These are phyloP conservation scores for Trichoderma sp. DNA, from an alignment of 2,329 filamentous ascomycete genomes.

Conservation along the genomic window DNA sequence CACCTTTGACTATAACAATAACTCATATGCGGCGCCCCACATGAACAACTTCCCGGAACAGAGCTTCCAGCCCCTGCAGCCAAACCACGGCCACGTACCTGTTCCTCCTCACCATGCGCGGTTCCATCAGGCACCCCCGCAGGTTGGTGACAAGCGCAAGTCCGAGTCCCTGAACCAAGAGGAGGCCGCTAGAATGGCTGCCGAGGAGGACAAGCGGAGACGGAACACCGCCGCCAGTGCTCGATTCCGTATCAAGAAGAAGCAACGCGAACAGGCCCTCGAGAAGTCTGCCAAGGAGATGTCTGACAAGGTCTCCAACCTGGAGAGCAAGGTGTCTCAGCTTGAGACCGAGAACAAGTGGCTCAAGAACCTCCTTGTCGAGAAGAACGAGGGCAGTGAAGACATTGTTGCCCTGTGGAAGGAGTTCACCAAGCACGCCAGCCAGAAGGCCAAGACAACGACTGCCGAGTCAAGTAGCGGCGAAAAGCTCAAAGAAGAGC, in stretches of 20 bases:
- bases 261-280: constrained; percentile 84
- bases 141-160: constrained; percentile 45
- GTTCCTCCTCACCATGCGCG: constrained; percentile 39
- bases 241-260: constrained; percentile 92
- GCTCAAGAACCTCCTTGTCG: constrained; percentile 75
- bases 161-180: constrained; percentile 58
- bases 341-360: constrained; percentile 83
- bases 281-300: constrained; percentile 81
- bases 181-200: constrained; percentile 68
- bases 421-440: constrained; percentile 45
- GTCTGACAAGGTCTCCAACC: constrained; percentile 69
- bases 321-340: constrained; percentile 71
- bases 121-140: constrained; percentile 31
- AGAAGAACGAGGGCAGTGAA: constrained; percentile 69
- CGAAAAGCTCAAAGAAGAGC: constrained; percentile 15
- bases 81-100: constrained; percentile 44
- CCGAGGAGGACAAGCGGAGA: constrained; percentile 86
- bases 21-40: constrained; percentile 49
- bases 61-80: constrained; percentile 52
- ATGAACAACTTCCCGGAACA: constrained; percentile 42
- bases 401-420: constrained; percentile 51
- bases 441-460: constrained; percentile 31
- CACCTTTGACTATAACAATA: constrained; percentile 53
- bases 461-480: constrained; percentile 26
- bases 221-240: constrained; percentile 87